Conservation (phyloP, 306 rosid genomes). For the Fagus sylvatica region DNA sequence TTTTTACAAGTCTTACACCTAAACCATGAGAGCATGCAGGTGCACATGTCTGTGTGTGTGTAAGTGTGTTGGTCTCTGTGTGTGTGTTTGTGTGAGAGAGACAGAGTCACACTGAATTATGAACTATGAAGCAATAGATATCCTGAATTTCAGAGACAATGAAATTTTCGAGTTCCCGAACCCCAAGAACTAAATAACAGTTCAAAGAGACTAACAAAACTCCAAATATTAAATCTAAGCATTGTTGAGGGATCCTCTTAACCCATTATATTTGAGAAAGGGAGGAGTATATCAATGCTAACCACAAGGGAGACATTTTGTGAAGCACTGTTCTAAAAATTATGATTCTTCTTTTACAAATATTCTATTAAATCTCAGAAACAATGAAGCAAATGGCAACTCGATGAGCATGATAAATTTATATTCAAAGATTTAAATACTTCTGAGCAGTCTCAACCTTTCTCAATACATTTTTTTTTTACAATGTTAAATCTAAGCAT, state of each 20-base stretch:
- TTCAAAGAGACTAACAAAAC: neutral
- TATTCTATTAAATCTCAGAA: neutral
- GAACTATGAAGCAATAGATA: too few relatives aligned
- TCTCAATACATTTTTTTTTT: too few relatives aligned
- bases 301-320: neutral
- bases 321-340: neutral
- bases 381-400: neutral
- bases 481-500: too few relatives aligned
- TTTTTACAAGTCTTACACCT: too few relatives aligned
- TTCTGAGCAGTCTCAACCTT: too few relatives aligned
- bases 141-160: too few relatives aligned
- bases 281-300: constrained; percentile 25
- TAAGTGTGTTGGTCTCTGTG: too few relatives aligned
- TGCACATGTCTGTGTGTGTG: neutral
- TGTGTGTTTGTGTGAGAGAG: too few relatives aligned
- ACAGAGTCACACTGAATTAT: too few relatives aligned
- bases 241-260: constrained; percentile 6
- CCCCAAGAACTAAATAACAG: constrained; percentile 20
- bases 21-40: neutral
- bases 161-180: constrained; percentile 22
- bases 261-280: constrained; percentile 9
- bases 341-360: neutral
- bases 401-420: neutral
- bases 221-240: neutral
- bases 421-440: neutral